Evolutionary conservation across 2,329 filamentous ascomycete species (phyloP).

Genomic region (Paecilomyces formosus): DNA sequence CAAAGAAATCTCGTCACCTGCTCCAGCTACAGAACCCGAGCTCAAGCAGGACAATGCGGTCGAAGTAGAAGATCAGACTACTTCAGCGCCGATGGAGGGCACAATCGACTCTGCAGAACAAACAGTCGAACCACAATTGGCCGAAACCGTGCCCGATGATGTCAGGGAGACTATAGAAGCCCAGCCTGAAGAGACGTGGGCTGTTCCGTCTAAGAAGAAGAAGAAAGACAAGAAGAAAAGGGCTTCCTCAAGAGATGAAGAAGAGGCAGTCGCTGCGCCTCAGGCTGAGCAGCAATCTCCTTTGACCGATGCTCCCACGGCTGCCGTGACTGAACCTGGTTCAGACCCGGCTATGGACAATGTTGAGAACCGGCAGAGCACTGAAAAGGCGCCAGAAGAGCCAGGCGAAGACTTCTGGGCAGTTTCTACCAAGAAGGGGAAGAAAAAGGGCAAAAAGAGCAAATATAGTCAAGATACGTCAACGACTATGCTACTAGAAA

Average conservation of each 20-base stretch:
- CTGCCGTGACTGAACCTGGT: background rate
- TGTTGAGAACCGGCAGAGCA: background rate
- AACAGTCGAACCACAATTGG: background rate
- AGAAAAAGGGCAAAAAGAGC: slow-evolving; percentile 7
- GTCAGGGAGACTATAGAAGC: background rate
- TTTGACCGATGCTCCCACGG: background rate
- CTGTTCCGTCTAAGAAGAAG: slow-evolving; percentile 17
- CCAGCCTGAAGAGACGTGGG: background rate
- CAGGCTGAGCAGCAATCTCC: background rate
- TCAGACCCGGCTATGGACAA: background rate
- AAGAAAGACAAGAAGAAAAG: slow-evolving; percentile 9
- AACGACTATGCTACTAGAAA: background rate
- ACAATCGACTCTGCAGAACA: too few relatives aligned
- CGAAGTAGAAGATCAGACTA: background rate
- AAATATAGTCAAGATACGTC: background rate
- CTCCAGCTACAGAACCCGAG: background rate
- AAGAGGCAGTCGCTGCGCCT: too few relatives aligned
- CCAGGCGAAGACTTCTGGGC: slow-evolving; percentile 4
- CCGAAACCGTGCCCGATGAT: background rate
- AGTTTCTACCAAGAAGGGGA: slow-evolving; percentile 17
- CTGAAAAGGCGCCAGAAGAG: background rate
- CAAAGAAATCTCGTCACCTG: background rate
- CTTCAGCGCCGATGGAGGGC: background rate
- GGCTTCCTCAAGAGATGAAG: background rate
- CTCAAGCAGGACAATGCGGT: background rate